Conservation (phyloP, 2,329 filamentous ascomycete species). For the Pseudogymnoascus sp. region DNA sequence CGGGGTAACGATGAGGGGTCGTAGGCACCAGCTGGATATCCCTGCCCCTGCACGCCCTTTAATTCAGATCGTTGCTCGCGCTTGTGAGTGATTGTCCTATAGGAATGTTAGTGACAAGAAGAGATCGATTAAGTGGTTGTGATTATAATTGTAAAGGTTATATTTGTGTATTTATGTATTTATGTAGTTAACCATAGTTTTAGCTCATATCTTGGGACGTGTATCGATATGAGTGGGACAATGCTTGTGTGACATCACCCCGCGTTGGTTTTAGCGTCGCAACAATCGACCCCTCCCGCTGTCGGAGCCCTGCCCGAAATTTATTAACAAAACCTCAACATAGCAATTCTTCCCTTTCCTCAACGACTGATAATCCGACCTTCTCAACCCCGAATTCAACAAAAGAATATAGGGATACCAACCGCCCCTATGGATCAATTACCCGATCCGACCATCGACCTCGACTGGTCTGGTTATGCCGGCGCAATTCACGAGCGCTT, state of each 20-base stretch:
- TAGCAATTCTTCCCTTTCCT: not conserved
- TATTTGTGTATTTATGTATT: not conserved
- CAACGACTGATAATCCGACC: not conserved
- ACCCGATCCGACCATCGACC: constrained; percentile 49
- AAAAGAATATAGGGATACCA: constrained; percentile 1
- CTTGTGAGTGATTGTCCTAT: not conserved
- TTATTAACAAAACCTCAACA: constrained; percentile 2
- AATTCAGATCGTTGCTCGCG: not conserved
- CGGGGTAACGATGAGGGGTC: not conserved
- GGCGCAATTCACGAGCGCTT: constrained; percentile 55
- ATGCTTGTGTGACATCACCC: constrained; percentile 6
- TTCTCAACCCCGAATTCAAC: not conserved
- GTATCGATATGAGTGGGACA: constrained; percentile 1
- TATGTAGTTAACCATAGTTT: not conserved
- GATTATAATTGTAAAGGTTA: not conserved
- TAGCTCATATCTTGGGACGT: not conserved
- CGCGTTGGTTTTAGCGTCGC: constrained; percentile 4
- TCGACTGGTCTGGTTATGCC: constrained; percentile 50
- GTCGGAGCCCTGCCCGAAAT: constrained; percentile 1
- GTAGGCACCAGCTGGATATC: not conserved
- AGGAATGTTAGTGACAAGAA: not conserved
- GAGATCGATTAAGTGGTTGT: not conserved
- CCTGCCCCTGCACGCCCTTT: constrained; percentile 2
- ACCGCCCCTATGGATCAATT: constrained; percentile 19
- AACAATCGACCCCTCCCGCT: constrained; percentile 1